Evolutionary conservation across 1,284 basidiomycete genomes (phyloP).

Genomic region (Microbotryomycetes sp.): DNA sequence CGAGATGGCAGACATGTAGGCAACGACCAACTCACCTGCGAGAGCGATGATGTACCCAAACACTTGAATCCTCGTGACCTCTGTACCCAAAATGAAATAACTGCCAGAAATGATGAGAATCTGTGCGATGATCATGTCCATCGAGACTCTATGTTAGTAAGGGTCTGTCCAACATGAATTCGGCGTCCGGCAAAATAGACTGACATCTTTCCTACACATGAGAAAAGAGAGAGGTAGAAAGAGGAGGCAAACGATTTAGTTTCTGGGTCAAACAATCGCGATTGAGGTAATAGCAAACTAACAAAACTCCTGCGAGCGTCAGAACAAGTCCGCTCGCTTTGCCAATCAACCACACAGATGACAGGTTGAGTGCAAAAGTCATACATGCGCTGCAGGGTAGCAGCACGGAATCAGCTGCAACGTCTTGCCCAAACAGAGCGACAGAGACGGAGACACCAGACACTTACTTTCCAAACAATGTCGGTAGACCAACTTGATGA

Average conservation of each 20-base stretch:
- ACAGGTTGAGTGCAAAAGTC: conserved; percentile 86
- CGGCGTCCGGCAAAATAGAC: not conserved
- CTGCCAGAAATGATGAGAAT: conserved; percentile 88
- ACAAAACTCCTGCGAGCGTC: conserved; percentile 87
- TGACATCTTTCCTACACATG: conserved; percentile 18
- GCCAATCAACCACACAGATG: conserved; percentile 89
- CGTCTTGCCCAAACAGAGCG: no score
- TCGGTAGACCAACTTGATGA: conserved; percentile 24
- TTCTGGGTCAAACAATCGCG: no score
- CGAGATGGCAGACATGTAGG: no score
- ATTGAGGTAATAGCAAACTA: no score
- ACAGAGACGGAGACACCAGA: no score
- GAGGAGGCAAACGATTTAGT: no score
- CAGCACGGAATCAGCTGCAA: conserved; percentile 56
- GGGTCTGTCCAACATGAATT: not conserved
- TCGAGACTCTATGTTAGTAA: not conserved
- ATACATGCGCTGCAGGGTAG: conserved; percentile 77
- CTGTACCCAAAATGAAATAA: conserved; percentile 71
- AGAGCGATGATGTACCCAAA: conserved; percentile 53
- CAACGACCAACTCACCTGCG: not conserved
- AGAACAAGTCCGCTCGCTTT: conserved; percentile 80
- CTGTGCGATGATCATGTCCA: conserved; percentile 53
- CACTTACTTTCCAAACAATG: conserved; percentile 30
- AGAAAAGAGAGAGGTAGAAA: conserved; percentile 25
- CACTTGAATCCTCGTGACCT: conserved; percentile 75